Percentiles rank a stretch among this genome's conserved stretches.
These are phyloP conservation scores for Chenopodium formosanum DNA, from an alignment of 148 eudicot species.

Conservation along the genomic window DNA sequence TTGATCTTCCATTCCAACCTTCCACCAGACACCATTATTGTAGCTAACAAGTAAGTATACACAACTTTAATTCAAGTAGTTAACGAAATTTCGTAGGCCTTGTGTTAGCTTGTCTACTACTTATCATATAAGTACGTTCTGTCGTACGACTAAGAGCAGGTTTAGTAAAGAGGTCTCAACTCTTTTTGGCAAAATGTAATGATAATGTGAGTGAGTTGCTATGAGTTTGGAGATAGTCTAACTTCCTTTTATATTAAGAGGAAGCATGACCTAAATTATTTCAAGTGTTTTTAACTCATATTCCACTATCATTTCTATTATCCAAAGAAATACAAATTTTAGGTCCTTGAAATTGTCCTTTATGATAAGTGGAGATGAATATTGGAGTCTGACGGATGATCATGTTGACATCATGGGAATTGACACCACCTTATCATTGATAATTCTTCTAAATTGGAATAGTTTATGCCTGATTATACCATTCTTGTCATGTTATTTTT, in stretches of 20 bases:
- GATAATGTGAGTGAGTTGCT: neutral
- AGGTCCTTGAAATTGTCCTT: constrained; percentile 26
- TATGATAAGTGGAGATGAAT: constrained; percentile 23
- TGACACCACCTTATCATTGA: constrained; percentile 18
- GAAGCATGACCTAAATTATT: constrained; percentile 20
- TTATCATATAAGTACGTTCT: constrained; percentile 6
- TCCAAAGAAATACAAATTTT: constrained; percentile 3
- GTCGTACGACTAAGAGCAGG: neutral
- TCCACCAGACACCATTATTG: constrained; percentile 40
- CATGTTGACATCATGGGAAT: constrained; percentile 13
- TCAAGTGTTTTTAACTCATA: constrained; percentile 19
- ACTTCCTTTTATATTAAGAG: constrained; percentile 2
- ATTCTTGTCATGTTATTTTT: neutral
- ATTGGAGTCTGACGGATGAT: constrained; percentile 21
- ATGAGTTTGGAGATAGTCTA: neutral
- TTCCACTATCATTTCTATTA: constrained; percentile 27
- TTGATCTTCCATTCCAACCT: constrained; percentile 67
- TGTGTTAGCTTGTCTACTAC: neutral
- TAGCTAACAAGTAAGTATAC: neutral
- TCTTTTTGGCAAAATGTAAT: neutral
- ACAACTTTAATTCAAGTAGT: too few relatives aligned
- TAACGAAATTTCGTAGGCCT: neutral
- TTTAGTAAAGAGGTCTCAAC: constrained; percentile 5
- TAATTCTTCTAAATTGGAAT: neutral
- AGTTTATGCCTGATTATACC: neutral